phyloP scores from a whole-genome alignment of 2,329 filamentous ascomycete species.

The Colletotrichum musae region DNA sequence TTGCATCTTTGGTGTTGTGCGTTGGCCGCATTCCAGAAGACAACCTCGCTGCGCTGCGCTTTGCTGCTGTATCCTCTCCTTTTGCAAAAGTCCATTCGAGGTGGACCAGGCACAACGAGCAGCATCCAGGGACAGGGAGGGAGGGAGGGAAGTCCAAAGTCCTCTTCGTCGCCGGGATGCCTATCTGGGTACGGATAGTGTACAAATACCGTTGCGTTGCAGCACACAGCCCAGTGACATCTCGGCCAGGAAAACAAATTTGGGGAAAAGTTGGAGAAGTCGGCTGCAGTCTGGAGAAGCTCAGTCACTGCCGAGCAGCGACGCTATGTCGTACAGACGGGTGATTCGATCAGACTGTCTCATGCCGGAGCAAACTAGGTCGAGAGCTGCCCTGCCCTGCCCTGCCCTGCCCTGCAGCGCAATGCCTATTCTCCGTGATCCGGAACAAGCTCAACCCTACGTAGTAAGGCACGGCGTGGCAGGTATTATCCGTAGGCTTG shows the following conservation, averaged over 20 bases:
- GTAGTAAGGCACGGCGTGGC: too few species aligned
- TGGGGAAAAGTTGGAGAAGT: conserved; percentile 41
- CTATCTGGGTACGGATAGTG: background rate
- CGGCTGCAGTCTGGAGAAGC: conserved; percentile 18
- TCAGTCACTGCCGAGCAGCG: conserved; percentile 30
- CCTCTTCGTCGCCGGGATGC: conserved; percentile 13
- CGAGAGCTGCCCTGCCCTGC: conserved; percentile 10
- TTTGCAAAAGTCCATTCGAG: conserved; percentile 5
- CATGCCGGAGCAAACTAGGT: conserved; percentile 17
- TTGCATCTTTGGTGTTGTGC: conserved; percentile 5
- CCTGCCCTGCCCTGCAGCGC: conserved; percentile 10
- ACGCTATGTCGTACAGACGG: conserved; percentile 35
- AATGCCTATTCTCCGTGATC: conserved; percentile 15
- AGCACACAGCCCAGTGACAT: conserved; percentile 28
- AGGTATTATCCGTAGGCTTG: background rate
- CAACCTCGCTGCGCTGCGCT: too few species aligned
- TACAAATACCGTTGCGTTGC: conserved; percentile 9
- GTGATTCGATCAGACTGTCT: conserved; percentile 20
- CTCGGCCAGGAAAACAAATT: conserved; percentile 33
- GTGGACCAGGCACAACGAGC: background rate
- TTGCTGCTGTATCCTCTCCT: background rate
- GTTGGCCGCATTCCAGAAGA: conserved; percentile 10
- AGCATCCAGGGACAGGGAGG: conserved; percentile 9
- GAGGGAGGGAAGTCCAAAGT: background rate
- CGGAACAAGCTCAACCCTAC: conserved; percentile 5